These are phyloP conservation scores for Rhizoclosmatium globosum DNA, from an alignment of 192 early-diverging fungal species.

Conservation along the genomic window DNA sequence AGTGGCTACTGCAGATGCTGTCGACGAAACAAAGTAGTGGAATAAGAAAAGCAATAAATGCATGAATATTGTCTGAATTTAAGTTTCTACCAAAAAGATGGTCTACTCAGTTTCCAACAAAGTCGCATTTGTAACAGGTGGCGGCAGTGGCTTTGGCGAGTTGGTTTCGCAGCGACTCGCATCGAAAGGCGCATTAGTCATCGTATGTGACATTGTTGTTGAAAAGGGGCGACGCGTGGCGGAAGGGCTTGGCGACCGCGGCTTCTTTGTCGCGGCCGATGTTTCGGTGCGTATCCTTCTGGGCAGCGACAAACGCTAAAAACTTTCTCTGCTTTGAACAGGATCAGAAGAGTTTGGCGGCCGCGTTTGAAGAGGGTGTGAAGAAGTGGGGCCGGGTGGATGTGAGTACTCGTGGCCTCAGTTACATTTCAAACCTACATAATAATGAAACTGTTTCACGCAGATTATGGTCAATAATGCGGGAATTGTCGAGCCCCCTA, in stretches of 20 bases:
- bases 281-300: conserved; percentile 45
- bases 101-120: conserved; percentile 20
- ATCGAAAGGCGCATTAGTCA: conserved; percentile 20
- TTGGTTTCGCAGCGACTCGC: conserved; percentile 26
- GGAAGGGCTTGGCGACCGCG: conserved; percentile 42
- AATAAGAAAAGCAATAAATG: neutral
- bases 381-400: conserved; percentile 48
- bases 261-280: conserved; percentile 66
- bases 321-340: neutral
- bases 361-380: neutral
- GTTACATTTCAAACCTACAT: conserved; percentile 49
- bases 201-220: conserved; percentile 10
- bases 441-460: conserved; percentile 10
- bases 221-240: conserved; percentile 25
- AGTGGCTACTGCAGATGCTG: no score
- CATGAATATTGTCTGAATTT: neutral
- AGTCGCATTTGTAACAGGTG: conserved; percentile 37
- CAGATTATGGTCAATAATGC: conserved; percentile 61
- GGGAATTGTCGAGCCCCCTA: conserved; percentile 45
- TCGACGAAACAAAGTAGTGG: neutral
- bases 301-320: neutral
- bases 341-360: neutral
- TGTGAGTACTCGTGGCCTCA: conserved; percentile 67
- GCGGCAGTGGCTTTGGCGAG: conserved; percentile 28
- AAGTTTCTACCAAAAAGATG: neutral